Evolutionary conservation across 192 early-diverging fungal genomes (phyloP).

Genomic region (Bifiguratus adelaidae): DNA sequence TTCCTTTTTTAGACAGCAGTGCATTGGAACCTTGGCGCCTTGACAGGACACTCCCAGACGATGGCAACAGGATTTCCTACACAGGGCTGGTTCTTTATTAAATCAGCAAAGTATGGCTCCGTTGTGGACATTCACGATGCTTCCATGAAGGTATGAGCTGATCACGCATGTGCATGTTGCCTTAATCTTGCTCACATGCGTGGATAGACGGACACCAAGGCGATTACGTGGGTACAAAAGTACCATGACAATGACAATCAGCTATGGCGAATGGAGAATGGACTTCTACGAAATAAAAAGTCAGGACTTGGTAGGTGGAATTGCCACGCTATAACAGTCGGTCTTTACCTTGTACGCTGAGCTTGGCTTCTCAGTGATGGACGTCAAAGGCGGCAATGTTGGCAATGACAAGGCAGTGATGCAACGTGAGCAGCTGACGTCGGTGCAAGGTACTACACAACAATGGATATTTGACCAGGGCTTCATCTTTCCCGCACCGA

Average conservation of each 20-base stretch:
- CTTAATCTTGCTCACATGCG: background rate
- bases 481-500: conserved; percentile 13
- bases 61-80: conserved; percentile 6
- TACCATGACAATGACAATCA: conserved; percentile 25
- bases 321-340: background rate
- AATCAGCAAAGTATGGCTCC: conserved; percentile 20
- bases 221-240: conserved; percentile 26
- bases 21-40: too few relatives aligned
- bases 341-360: background rate
- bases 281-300: conserved; percentile 18
- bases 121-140: conserved; percentile 22
- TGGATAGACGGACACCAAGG: conserved; percentile 10
- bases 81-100: conserved; percentile 20
- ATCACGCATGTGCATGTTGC: background rate
- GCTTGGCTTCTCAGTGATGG: conserved; percentile 8
- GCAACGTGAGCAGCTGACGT: too few relatives aligned
- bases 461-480: conserved; percentile 19
- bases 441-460: too few relatives aligned
- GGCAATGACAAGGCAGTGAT: too few relatives aligned
- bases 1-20: too few relatives aligned
- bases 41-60: too few relatives aligned
- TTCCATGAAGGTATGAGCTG: conserved; percentile 11
- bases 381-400: conserved; percentile 12
- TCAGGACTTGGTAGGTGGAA: conserved; percentile 17
- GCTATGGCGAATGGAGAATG: conserved; percentile 18